phyloP scores from a whole-genome alignment of 495 filamentous ascomycete genomes.

The Barbatosphaeria neglecta region DNA sequence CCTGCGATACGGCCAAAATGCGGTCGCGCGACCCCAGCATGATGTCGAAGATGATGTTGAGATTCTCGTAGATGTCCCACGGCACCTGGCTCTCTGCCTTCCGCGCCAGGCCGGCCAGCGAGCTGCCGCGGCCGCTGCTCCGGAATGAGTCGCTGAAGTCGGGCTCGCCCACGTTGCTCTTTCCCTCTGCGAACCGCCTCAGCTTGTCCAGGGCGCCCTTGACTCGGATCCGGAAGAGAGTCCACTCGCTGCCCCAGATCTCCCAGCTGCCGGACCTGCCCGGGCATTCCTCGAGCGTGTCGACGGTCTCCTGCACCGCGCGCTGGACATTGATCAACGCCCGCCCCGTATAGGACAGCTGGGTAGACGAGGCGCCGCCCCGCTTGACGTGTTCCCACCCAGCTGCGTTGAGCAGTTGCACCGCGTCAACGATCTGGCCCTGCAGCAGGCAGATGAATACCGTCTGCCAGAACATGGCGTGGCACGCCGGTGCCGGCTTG shows the following conservation, averaged over 20 bases:
- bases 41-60: slow-evolving; percentile 63
- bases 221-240: slow-evolving; percentile 59
- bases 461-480: slow-evolving; percentile 68
- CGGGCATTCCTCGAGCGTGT: slow-evolving; percentile 60
- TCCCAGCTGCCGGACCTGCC: slow-evolving; percentile 61
- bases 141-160: slow-evolving; percentile 26
- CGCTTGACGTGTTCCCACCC: slow-evolving; percentile 60
- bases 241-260: slow-evolving; percentile 63
- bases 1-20: slow-evolving; percentile 57
- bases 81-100: slow-evolving; percentile 74
- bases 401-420: slow-evolving; percentile 52
- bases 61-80: slow-evolving; percentile 72
- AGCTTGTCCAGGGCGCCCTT: slow-evolving; percentile 54
- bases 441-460: slow-evolving; percentile 56
- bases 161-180: slow-evolving; percentile 35
- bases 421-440: slow-evolving; percentile 53
- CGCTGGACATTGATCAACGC: slow-evolving; percentile 62
- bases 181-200: slow-evolving; percentile 65
- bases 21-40: slow-evolving; percentile 58
- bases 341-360: slow-evolving; percentile 54
- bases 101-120: slow-evolving; percentile 46
- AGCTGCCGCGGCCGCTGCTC: slow-evolving; percentile 17
- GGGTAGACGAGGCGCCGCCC: slow-evolving; percentile 30
- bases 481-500: slow-evolving; percentile 59
- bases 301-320: slow-evolving; percentile 51